Percentiles rank a stretch among this genome's conserved stretches.
phyloP scores from a whole-genome alignment of 2,329 filamentous ascomycete genomes.

The Talaromyces marneffei region DNA sequence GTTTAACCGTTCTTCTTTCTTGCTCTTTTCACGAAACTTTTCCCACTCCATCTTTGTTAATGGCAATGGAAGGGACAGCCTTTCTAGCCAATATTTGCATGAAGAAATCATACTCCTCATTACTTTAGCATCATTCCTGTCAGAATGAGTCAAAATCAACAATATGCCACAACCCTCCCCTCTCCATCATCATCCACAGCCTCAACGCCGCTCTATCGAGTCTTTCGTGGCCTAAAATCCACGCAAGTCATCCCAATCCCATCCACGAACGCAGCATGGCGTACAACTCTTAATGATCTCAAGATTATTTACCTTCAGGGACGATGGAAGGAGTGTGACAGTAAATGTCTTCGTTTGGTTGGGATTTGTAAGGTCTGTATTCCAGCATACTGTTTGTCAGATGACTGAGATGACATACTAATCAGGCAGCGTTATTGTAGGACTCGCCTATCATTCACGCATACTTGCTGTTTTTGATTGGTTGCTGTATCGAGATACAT shows the following conservation, averaged over 20 bases:
- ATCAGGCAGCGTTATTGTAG: neutral
- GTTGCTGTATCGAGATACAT: constrained; percentile 13
- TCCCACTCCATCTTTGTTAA: neutral
- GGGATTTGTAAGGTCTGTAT: neutral
- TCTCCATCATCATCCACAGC: constrained; percentile 1
- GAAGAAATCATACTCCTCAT: neutral
- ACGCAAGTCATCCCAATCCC: neutral
- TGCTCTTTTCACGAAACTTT: neutral
- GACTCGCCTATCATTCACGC: neutral
- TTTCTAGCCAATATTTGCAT: neutral
- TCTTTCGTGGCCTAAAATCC: constrained; percentile 13
- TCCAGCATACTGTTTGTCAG: neutral
- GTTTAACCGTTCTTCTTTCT: neutral
- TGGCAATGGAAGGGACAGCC: too few relatives aligned
- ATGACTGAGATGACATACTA: neutral
- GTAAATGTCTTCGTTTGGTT: constrained; percentile 10
- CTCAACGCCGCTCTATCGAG: constrained; percentile 8
- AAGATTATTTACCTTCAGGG: constrained; percentile 7
- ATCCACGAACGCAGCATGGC: constrained; percentile 7
- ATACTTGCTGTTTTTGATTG: constrained; percentile 12
- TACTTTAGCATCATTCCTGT: neutral
- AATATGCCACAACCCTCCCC: neutral
- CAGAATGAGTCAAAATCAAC: neutral
- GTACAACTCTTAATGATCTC: constrained; percentile 3
- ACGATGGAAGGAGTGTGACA: constrained; percentile 13